A percentile compares a stretch with the other conserved stretches of the same genome.
Conservation (phyloP, 768 basidiomycete genomes). For the Termitomyces sp. region DNA sequence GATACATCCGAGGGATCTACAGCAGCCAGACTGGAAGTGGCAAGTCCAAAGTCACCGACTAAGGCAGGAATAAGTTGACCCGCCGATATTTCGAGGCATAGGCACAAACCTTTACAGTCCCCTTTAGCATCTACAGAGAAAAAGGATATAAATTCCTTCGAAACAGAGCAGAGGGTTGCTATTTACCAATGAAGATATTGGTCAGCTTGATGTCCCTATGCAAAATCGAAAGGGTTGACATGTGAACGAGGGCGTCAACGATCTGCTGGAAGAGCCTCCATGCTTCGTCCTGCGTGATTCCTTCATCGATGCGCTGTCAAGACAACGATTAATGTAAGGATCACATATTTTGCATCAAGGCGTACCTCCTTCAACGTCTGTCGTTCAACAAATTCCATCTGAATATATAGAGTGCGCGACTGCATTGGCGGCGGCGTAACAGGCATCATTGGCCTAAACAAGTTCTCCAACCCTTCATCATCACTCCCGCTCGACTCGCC, state of each 20-base stretch:
- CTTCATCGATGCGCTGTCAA: conserved; percentile 68
- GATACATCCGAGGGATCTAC: conserved; percentile 69
- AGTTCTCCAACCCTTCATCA: conserved; percentile 31
- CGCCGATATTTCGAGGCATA: not conserved
- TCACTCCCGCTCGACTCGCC: conserved; percentile 25
- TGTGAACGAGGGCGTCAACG: conserved; percentile 84
- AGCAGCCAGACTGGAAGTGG: conserved; percentile 75
- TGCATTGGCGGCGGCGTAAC: conserved; percentile 21
- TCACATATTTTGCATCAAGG: conserved; percentile 1
- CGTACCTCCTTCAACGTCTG: conserved; percentile 83
- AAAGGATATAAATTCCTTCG: conserved; percentile 10
- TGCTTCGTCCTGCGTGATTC: conserved; percentile 75
- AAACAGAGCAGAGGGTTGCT: not conserved
- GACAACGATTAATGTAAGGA: not conserved
- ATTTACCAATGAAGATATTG: conserved; percentile 86
- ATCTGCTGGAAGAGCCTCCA: conserved; percentile 91
- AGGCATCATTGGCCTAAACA: conserved; percentile 23
- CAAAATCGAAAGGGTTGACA: conserved; percentile 82
- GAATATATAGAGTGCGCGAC: conserved; percentile 78
- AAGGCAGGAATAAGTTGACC: conserved; percentile 3
- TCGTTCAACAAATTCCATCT: conserved; percentile 93
- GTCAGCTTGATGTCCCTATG: conserved; percentile 90
- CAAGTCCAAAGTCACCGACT: conserved; percentile 93
- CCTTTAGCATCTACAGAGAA: conserved; percentile 62
- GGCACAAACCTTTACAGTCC: conserved; percentile 64